Evolutionary conservation across 495 filamentous ascomycete species (phyloP).

Genomic region (Penicillium dipodomyicola): DNA sequence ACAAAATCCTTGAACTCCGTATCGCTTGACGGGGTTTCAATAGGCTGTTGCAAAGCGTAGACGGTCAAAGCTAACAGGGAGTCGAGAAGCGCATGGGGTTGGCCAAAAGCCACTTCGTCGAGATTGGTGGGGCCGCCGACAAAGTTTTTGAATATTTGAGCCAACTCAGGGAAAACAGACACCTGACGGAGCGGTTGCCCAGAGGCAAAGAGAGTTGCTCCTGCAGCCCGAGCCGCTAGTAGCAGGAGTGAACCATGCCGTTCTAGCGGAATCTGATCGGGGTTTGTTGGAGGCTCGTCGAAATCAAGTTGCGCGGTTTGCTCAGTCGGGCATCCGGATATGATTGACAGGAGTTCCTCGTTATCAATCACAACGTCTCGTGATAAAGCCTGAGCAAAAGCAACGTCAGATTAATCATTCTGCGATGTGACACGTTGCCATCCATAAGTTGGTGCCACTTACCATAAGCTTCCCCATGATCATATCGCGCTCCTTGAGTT

Average conservation of each 20-base stretch:
- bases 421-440: background rate
- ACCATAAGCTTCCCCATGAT: constrained; percentile 77
- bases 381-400: constrained; percentile 58
- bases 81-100: constrained; percentile 43
- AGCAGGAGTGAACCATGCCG: constrained; percentile 66
- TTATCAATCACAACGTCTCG: constrained; percentile 62
- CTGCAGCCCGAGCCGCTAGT: constrained; percentile 51
- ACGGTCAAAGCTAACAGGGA: constrained; percentile 40
- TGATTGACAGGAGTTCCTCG: constrained; percentile 51
- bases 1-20: constrained; percentile 42
- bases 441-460: constrained; percentile 28
- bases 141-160: constrained; percentile 57
- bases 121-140: constrained; percentile 48
- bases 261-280: constrained; percentile 70
- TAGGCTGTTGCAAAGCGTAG: constrained; percentile 27
- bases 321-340: constrained; percentile 28
- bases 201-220: constrained; percentile 33
- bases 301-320: constrained; percentile 43
- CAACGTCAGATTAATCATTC: background rate
- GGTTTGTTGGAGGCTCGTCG: constrained; percentile 44
- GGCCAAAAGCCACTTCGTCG: constrained; percentile 40
- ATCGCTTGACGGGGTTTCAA: constrained; percentile 25
- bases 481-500: constrained; percentile 61
- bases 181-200: constrained; percentile 34
- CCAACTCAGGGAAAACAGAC: constrained; percentile 64